A percentile compares a stretch with the other conserved stretches of the same genome.
Evolutionary conservation across 2,329 filamentous ascomycete species (phyloP).

Genomic region (Diaporthe vaccinii): DNA sequence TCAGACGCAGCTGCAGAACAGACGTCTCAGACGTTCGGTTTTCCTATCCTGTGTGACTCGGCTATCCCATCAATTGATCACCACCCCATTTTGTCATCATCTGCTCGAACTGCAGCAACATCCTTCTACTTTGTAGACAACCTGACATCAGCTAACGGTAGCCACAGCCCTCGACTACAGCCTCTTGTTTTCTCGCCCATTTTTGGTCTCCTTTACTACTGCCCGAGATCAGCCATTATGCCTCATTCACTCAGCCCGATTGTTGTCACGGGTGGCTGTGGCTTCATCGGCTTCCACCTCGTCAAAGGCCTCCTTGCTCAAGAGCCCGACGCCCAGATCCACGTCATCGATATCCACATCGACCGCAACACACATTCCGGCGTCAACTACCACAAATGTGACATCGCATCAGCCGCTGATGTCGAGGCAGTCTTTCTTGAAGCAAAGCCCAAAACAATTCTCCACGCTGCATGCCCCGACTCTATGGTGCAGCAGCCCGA

Average conservation of each 20-base stretch:
- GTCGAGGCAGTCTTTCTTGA: conserved; percentile 24
- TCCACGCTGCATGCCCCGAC: conserved; percentile 42
- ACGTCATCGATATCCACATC: conserved; percentile 39
- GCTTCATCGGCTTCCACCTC: conserved; percentile 43
- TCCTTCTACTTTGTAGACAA: too few species aligned
- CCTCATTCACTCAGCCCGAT: conserved; percentile 35
- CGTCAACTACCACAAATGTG: conserved; percentile 40
- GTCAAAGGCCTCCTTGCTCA: conserved; percentile 37
- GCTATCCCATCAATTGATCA: too few species aligned
- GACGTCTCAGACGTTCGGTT: too few species aligned
- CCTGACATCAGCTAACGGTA: too few species aligned
- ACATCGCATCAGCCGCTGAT: conserved; percentile 34
- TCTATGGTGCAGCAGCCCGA: conserved; percentile 1
- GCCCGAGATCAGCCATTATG: neutral
- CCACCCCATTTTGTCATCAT: too few species aligned
- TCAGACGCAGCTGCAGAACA: too few species aligned
- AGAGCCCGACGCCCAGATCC: conserved; percentile 33
- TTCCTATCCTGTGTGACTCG: too few species aligned
- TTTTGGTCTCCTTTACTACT: neutral
- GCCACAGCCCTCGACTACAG: too few species aligned
- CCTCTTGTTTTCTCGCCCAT: neutral
- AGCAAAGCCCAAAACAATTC: conserved; percentile 40
- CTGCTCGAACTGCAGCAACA: too few species aligned
- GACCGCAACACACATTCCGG: conserved; percentile 36
- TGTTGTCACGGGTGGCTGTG: conserved; percentile 42